Evolutionary conservation across 371 early-diverging fungal species (phyloP).

Genomic region (Homolaphlyctis polyrhiza): DNA sequence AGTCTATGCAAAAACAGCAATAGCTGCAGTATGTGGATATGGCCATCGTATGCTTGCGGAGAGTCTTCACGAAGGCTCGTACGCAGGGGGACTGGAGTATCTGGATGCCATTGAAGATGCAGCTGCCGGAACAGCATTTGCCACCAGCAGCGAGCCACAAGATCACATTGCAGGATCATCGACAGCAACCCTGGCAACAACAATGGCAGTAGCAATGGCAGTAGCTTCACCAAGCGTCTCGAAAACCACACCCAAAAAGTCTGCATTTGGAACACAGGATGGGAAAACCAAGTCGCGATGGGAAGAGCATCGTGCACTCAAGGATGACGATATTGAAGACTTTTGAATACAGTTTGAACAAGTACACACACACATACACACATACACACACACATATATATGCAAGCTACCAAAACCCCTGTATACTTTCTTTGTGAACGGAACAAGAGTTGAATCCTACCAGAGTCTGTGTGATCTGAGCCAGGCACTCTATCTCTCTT

Average conservation of each 20-base stretch:
- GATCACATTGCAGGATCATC: neutral
- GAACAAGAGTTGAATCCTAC: no score
- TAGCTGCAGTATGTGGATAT: neutral
- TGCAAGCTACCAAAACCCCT: no score
- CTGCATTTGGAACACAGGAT: no score
- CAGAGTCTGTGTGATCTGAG: no score
- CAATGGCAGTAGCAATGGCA: no score
- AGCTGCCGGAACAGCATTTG: neutral
- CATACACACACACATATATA: no score
- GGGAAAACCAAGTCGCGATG: no score
- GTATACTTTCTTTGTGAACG: no score
- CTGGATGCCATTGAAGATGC: conserved; percentile 4
- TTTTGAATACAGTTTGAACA: neutral
- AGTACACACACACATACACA: no score
- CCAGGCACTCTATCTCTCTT: no score
- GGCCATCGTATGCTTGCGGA: neutral
- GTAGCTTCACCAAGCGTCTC: no score
- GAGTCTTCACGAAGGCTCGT: neutral
- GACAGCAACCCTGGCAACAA: neutral
- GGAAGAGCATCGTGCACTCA: neutral
- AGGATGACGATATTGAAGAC: conserved; percentile 1
- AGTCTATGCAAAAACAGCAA: neutral
- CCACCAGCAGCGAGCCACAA: neutral
- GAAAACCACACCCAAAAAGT: no score
- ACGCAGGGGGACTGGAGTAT: conserved; percentile 3